Percentiles rank a stretch among this genome's conserved stretches.
phyloP scores from a whole-genome alignment of 192 early-diverging fungal genomes.

The Gamsiella multidivaricata region DNA sequence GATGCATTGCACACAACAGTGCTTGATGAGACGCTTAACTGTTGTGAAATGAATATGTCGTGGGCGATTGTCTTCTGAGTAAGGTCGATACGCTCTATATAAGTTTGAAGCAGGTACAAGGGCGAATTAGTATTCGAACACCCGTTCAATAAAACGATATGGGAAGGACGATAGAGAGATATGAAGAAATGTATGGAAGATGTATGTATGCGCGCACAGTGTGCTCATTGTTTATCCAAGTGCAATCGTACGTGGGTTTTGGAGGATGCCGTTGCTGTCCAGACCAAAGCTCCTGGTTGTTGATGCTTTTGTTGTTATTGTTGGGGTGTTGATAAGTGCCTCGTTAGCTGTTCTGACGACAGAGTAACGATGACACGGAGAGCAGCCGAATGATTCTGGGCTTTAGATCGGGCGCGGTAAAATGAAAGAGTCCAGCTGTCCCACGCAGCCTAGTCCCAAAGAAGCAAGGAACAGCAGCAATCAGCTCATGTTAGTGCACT shows the following conservation, averaged over 20 bases:
- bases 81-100: background rate
- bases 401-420: no score
- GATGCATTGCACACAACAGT: background rate
- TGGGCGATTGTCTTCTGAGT: background rate
- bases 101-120: background rate
- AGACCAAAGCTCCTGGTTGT: background rate
- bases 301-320: background rate
- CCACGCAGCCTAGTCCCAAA: no score
- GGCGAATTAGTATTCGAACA: no score
- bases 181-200: no score
- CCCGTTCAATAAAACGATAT: background rate
- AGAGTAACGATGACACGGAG: no score
- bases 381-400: no score
- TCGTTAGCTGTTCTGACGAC: background rate
- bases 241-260: no score
- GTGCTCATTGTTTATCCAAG: slow-evolving; percentile 11
- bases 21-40: background rate
- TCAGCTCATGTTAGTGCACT: no score
- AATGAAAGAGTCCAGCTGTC: no score
- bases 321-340: no score
- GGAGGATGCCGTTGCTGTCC: no score
- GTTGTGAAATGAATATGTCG: background rate
- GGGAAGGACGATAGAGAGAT: background rate
- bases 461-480: no score
- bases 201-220: slow-evolving; percentile 14